phyloP scores from a whole-genome alignment of 371 early-diverging fungal genomes.

The Mortierella sp. region DNA sequence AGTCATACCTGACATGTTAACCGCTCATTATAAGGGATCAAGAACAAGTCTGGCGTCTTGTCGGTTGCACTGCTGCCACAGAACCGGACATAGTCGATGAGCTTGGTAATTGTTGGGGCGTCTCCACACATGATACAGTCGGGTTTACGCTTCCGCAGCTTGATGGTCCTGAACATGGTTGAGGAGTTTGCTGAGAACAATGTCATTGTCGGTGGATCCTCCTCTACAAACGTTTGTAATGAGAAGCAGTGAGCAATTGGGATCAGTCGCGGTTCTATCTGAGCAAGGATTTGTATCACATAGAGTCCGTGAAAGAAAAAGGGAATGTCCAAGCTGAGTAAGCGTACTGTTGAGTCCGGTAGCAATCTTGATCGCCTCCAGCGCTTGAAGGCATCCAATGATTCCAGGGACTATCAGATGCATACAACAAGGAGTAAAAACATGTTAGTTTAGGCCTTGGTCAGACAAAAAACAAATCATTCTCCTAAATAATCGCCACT shows the following conservation, averaged over 20 bases:
- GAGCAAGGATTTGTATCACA: background rate
- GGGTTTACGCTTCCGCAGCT: constrained; percentile 75
- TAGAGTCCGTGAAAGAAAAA: background rate
- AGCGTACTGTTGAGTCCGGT: constrained; percentile 59
- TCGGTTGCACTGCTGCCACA: constrained; percentile 88
- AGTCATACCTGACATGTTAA: constrained; percentile 44
- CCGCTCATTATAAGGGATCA: constrained; percentile 43
- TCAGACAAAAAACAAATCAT: background rate
- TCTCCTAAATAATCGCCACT: background rate
- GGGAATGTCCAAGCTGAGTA: background rate
- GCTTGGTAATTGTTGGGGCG: constrained; percentile 78
- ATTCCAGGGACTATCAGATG: constrained; percentile 85
- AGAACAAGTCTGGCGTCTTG: constrained; percentile 64
- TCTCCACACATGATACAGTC: constrained; percentile 92
- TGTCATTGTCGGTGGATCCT: constrained; percentile 77
- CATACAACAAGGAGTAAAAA: background rate
- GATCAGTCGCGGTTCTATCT: background rate
- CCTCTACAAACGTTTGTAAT: constrained; percentile 3
- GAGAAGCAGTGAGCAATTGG: background rate
- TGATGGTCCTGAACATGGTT: constrained; percentile 87
- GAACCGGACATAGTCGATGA: constrained; percentile 92
- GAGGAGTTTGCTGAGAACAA: constrained; percentile 81
- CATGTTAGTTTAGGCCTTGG: background rate
- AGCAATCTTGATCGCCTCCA: constrained; percentile 94
- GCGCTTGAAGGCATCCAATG: constrained; percentile 96